Conservation (phyloP, 805 yeast genomes). For the Yarrowia yakushimensis region DNA sequence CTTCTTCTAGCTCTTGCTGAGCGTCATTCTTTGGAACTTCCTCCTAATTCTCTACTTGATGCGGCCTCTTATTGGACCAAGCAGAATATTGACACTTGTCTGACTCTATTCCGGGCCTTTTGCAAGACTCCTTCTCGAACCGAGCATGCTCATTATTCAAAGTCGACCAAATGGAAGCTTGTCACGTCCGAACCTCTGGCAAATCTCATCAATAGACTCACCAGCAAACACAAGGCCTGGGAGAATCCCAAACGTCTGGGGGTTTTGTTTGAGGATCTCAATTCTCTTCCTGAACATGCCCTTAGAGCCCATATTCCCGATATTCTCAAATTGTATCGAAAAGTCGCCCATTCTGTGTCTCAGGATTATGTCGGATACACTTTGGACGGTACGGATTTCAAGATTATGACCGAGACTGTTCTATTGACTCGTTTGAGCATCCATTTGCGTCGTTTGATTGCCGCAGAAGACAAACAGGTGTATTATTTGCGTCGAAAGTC, state of each 20-base stretch:
- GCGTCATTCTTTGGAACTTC: neutral
- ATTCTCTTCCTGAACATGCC: conserved; percentile 4
- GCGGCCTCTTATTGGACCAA: neutral
- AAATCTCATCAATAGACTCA: neutral
- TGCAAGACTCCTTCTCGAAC: neutral
- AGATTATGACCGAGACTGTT: neutral
- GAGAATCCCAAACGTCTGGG: conserved; percentile 2
- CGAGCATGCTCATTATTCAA: neutral
- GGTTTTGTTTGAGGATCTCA: neutral
- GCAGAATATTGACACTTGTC: neutral
- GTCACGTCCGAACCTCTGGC: neutral
- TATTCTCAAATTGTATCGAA: conserved; percentile 4
- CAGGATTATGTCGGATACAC: conserved; percentile 19
- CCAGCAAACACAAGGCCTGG: neutral
- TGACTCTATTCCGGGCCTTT: conserved; percentile 2
- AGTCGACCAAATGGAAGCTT: neutral
- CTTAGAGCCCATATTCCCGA: neutral
- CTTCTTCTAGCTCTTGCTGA: neutral
- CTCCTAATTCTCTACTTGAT: neutral
- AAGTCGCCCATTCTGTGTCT: conserved; percentile 6
- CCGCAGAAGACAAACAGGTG: neutral
- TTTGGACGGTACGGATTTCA: neutral
- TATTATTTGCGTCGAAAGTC: neutral
- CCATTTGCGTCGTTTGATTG: neutral
- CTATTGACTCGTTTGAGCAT: neutral